Base-by-base conservation (phyloP, 1,139 yeast species). In the Pichia cactophila region DNA sequence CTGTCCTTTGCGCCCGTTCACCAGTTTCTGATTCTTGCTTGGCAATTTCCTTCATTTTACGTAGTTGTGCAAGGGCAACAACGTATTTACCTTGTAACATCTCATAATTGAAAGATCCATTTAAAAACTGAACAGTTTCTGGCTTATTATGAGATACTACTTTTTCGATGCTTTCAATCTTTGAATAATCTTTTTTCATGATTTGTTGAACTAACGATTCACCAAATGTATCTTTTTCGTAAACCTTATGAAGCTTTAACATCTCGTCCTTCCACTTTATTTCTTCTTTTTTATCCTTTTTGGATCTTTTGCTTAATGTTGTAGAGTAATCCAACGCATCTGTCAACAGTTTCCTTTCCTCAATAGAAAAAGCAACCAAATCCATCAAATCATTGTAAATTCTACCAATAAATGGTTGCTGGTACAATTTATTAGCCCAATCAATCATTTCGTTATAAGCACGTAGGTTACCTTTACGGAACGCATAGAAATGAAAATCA, bases 401-500 rank as follows among this genome's bases (percentile, higher is more conserved):
- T 52, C 95, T 75, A 23, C 77, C 72, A 64, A 80, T 89, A 43
- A 83, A 75, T 3, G 94, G 88, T 41, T 86, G 80, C 4, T 80
- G 66, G 62, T 75, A 88, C 42, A 92, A 66, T 26, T 69, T 64
- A 61, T 89, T 94, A 54, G 83, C 95, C 97, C 97, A 92, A 45
- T 72, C 68, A 48, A 90, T 59, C 73, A 86, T 79, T 29, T 80
- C 82, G 38, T 86, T 59, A 62, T 92, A 92, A 26, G 92, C 83
- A 54, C 95, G 76, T 29, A 94, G 83, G 5, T 97, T 87, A 16
- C 97, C 97, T 59, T 85, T 81, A 69, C 97, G 80, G 74, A 87
- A 79, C 64, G 96, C 85, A 66, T 88, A 92, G 43, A 86, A 83
- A 66, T 92, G 98, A 81, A 92, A 92, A 64, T 92, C 99, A 58